These are phyloP conservation scores for Ogataea chonburiensis DNA, from an alignment of 805 yeast species.

Conservation along the genomic window DNA sequence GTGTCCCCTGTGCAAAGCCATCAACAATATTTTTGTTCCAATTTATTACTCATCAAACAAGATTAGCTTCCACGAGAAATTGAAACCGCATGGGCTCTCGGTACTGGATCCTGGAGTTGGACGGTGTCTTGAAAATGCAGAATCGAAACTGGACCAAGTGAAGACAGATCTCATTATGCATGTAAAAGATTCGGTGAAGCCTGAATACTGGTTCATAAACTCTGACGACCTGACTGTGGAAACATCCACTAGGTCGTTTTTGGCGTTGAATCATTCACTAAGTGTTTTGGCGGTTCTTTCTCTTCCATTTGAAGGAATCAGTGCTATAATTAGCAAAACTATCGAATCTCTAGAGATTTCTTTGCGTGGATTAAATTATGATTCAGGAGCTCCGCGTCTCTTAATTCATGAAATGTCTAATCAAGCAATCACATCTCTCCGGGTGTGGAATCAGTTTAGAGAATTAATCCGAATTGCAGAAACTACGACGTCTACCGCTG, in stretches of 20 bases:
- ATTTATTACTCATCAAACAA: slow-evolving; percentile 55
- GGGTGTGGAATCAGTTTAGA: slow-evolving; percentile 42
- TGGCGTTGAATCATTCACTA: slow-evolving; percentile 27
- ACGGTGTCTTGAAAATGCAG: slow-evolving; percentile 7
- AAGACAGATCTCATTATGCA: slow-evolving; percentile 22
- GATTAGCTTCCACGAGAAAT: slow-evolving; percentile 21
- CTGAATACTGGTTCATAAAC: slow-evolving; percentile 31
- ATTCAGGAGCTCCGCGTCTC: slow-evolving; percentile 32
- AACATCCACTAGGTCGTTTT: slow-evolving; percentile 22
- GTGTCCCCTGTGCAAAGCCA: slow-evolving; percentile 89
- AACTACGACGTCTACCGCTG: slow-evolving; percentile 19
- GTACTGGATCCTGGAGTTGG: slow-evolving; percentile 17
- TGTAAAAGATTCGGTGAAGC: slow-evolving; percentile 24
- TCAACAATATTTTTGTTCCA: slow-evolving; percentile 83
- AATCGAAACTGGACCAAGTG: slow-evolving; percentile 15
- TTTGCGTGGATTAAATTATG: slow-evolving; percentile 49
- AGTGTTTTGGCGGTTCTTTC: slow-evolving; percentile 24
- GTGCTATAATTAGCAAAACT: slow-evolving; percentile 46
- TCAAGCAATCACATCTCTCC: slow-evolving; percentile 57
- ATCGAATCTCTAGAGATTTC: slow-evolving; percentile 66
- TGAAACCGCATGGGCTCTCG: slow-evolving; percentile 11
- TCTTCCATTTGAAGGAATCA: slow-evolving; percentile 34
- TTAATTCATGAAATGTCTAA: slow-evolving; percentile 59
- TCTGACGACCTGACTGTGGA: slow-evolving; percentile 20
- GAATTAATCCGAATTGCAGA: slow-evolving; percentile 32